Base-by-base conservation (phyloP, 768 basidiomycete species). In the Hygrocybe punicea region DNA sequence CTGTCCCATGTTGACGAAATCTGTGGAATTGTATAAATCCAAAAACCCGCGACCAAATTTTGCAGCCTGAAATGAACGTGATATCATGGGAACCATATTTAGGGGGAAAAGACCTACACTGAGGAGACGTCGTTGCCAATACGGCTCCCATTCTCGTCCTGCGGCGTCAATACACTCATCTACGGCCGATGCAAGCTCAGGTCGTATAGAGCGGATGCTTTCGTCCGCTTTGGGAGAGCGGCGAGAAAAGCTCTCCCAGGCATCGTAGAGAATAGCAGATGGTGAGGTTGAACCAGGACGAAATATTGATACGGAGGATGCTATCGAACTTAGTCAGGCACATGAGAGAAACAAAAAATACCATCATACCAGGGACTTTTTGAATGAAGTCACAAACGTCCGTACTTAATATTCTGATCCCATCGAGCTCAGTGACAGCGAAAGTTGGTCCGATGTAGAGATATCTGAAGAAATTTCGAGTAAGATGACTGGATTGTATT, bases 111-210 rank as follows among this genome's bases (percentile, higher is more conserved):
- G 37, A 67, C 81, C 62, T 59, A 93, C 94, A 67, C 85, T 91
- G 17, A 98, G 78, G 47, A 98, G 79, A 36, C 82, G 82, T 51
- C 89, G 84, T 67, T 97, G 95, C 92, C 92, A 96, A 63, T 84
- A 76, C 4, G 89, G 85, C 53, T 96, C 93, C 84, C 89, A 91
- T 73, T 98, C 95, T 53, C 85, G 81, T 11, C 91, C 93, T 4
- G 96, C 96, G 35, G 95, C 95, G 59, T 96, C 93, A 36, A 98
- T 87, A 61, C 94, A 94, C 51, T 91, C 88, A 66, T 95, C 89
- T 2, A 96, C 93, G 1, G 94, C 94, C 36, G 81, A 78, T 4
- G 86, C 87, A 57, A 98, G 79, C 47, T 97, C 96, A 1, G 87
- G 86, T 21, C 88, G 83, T 55, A 98, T 93, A 62, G 81, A 88